A percentile compares a stretch with the other conserved stretches of the same genome.
These are phyloP conservation scores for Rhizopogon rudus DNA, from an alignment of 768 basidiomycete species.

Conservation along the genomic window DNA sequence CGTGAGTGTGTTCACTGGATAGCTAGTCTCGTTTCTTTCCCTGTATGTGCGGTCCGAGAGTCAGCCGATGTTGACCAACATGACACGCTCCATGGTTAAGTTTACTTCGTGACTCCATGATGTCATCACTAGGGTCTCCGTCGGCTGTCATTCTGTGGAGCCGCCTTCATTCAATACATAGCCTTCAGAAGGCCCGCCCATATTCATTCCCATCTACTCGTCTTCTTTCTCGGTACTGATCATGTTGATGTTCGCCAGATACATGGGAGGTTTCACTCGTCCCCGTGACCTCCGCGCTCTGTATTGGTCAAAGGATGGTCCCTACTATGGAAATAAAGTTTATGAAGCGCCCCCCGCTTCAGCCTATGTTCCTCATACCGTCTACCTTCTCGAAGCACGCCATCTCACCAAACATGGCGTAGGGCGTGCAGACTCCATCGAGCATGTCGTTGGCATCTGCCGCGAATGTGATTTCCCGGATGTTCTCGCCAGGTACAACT, in stretches of 20 bases:
- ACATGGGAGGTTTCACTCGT: slow-evolving; percentile 34
- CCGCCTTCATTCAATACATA: background rate
- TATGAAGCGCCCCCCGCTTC: slow-evolving; percentile 27
- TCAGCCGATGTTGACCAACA: too few relatives aligned
- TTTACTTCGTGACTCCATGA: background rate
- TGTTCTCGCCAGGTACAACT: slow-evolving; percentile 28
- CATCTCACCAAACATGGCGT: slow-evolving; percentile 24
- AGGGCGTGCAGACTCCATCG: slow-evolving; percentile 25
- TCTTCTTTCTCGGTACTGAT: background rate
- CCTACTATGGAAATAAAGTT: slow-evolving; percentile 19
- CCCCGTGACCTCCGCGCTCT: slow-evolving; percentile 31
- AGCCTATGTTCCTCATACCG: slow-evolving; percentile 36
- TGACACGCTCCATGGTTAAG: background rate
- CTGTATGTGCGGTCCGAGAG: background rate
- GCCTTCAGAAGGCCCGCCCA: background rate
- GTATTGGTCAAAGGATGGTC: slow-evolving; percentile 32
- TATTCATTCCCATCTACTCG: background rate
- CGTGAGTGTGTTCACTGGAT: slow-evolving; percentile 19
- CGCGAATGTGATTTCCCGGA: slow-evolving; percentile 25
- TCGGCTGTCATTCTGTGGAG: background rate
- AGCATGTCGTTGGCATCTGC: slow-evolving; percentile 31
- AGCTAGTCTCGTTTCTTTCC: background rate
- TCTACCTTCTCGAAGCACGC: slow-evolving; percentile 33
- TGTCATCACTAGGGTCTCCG: background rate
- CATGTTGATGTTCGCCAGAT: slow-evolving; percentile 25